phyloP scores from a whole-genome alignment of 768 basidiomycete genomes.

The Leccinellum albellum region DNA sequence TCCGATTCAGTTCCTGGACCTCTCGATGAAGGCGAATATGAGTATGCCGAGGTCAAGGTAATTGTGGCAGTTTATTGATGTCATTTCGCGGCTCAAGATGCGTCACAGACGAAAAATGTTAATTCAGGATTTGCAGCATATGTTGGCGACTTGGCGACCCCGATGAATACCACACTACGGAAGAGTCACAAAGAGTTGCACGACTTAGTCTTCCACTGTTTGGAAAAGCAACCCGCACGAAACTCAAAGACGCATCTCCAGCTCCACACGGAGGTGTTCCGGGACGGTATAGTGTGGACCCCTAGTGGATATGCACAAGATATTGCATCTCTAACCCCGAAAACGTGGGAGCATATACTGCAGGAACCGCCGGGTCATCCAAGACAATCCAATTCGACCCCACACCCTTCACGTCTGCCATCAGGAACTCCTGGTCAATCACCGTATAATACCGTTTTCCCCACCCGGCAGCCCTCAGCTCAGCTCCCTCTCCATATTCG shows the following conservation, averaged over 20 bases:
- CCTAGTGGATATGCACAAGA: conserved; percentile 27
- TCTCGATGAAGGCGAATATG: conserved; percentile 2
- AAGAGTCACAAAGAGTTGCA: conserved; percentile 23
- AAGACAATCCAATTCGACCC: neutral
- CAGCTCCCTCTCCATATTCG: conserved; percentile 18
- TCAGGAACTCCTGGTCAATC: conserved; percentile 13
- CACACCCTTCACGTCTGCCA: conserved; percentile 10
- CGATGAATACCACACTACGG: neutral
- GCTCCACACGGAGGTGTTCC: conserved; percentile 34
- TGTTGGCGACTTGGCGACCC: neutral
- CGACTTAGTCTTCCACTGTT: conserved; percentile 4
- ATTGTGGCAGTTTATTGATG: neutral
- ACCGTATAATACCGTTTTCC: conserved; percentile 1
- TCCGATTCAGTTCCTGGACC: conserved; percentile 3
- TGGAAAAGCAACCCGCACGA: conserved; percentile 8
- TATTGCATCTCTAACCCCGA: conserved; percentile 3
- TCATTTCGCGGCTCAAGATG: conserved; percentile 2
- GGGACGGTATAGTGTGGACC: conserved; percentile 24
- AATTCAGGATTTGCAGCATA: neutral
- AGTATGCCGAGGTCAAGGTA: conserved; percentile 11
- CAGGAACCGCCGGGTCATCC: neutral
- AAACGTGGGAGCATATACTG: neutral
- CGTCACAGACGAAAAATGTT: neutral
- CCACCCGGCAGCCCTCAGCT: conserved; percentile 4
- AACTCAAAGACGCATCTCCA: conserved; percentile 34